Evolutionary conservation across 768 basidiomycete species (phyloP).

Genomic region (Lentinula sp.): DNA sequence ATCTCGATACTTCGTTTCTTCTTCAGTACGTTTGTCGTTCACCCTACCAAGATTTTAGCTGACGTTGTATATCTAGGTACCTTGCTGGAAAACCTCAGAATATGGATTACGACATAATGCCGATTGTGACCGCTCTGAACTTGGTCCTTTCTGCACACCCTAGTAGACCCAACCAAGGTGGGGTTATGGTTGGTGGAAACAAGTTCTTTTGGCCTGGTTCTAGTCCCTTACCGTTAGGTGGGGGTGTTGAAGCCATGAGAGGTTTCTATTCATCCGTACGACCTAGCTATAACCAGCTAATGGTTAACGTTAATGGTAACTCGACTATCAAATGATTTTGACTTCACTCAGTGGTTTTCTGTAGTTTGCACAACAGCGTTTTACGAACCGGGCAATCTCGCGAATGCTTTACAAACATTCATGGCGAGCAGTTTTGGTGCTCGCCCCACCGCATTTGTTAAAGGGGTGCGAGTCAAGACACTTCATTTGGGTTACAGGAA

Average conservation of each 20-base stretch:
- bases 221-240: slow-evolving; percentile 43
- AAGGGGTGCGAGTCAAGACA: slow-evolving; percentile 59
- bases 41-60: slow-evolving; percentile 8
- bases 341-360: background rate
- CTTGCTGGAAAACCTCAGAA: slow-evolving; percentile 49
- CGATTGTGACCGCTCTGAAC: slow-evolving; percentile 59
- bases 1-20: slow-evolving; percentile 49
- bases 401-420: slow-evolving; percentile 54
- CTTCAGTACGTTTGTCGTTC: slow-evolving; percentile 27
- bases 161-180: slow-evolving; percentile 44
- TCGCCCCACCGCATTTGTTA: slow-evolving; percentile 53
- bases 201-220: slow-evolving; percentile 55
- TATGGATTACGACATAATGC: slow-evolving; percentile 49
- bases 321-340: slow-evolving; percentile 16
- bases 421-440: slow-evolving; percentile 50
- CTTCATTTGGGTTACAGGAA: slow-evolving; percentile 72
- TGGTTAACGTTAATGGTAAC: slow-evolving; percentile 62
- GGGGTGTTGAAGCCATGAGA: slow-evolving; percentile 48
- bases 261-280: slow-evolving; percentile 60
- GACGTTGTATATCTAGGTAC: slow-evolving; percentile 27
- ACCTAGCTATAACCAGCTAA: slow-evolving; percentile 47
- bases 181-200: slow-evolving; percentile 59
- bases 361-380: slow-evolving; percentile 56
- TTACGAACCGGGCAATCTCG: slow-evolving; percentile 59
- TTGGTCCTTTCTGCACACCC: slow-evolving; percentile 55